These are phyloP conservation scores for Testicularia cyperi DNA, from an alignment of 1,284 basidiomycete species.

Conservation along the genomic window DNA sequence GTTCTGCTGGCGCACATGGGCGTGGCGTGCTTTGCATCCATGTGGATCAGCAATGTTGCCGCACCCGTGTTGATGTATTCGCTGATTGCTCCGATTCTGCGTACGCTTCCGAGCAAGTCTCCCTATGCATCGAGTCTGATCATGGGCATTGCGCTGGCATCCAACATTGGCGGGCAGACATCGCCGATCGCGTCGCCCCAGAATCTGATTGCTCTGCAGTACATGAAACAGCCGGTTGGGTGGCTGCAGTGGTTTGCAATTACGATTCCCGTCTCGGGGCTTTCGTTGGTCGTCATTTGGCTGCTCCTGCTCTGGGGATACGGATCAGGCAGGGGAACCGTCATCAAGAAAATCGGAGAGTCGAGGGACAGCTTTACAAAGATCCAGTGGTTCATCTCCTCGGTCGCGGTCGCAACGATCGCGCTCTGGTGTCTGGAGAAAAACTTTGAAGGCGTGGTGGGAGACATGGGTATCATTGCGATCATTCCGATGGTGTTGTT, in stretches of 20 bases:
- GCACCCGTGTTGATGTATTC: constrained; percentile 97
- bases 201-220: constrained; percentile 86
- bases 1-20: constrained; percentile 94
- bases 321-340: constrained; percentile 70
- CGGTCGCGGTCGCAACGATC: constrained; percentile 85
- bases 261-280: constrained; percentile 81
- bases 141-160: constrained; percentile 91
- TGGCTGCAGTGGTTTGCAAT: constrained; percentile 96
- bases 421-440: constrained; percentile 87
- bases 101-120: constrained; percentile 84
- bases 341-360: constrained; percentile 53
- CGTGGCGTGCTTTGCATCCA: constrained; percentile 95
- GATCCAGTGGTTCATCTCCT: constrained; percentile 87
- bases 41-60: constrained; percentile 99
- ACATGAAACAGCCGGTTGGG: constrained; percentile 82
- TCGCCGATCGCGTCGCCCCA: constrained; percentile 92
- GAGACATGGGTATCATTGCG: constrained; percentile 95
- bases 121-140: constrained; percentile 88
- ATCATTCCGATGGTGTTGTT: constrained; percentile 89
- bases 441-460: constrained; percentile 74
- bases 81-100: constrained; percentile 91
- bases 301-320: constrained; percentile 82
- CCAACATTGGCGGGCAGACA: constrained; percentile 96
- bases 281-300: constrained; percentile 89
- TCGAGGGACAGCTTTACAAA: constrained; percentile 66